These are phyloP conservation scores for Apiotrichum montevideense DNA, from an alignment of 1,284 basidiomycete genomes.

Conservation along the genomic window DNA sequence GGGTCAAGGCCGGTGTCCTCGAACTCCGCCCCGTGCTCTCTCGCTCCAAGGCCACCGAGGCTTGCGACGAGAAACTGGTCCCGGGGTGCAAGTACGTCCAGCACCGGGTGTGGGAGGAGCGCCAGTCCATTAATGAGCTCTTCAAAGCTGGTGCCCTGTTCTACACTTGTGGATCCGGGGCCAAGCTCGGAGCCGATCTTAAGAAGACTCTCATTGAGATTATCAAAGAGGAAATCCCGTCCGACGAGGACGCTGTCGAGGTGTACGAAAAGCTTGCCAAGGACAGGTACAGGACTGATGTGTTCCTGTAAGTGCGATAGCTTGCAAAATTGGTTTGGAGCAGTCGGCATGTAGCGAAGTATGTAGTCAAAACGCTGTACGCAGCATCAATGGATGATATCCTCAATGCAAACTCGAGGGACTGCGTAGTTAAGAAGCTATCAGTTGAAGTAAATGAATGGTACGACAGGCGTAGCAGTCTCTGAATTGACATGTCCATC, in stretches of 20 bases:
- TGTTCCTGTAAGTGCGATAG: conserved; percentile 3
- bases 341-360: too few relatives aligned
- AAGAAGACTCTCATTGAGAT: conserved; percentile 14
- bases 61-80: neutral
- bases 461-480: too few relatives aligned
- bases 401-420: too few relatives aligned
- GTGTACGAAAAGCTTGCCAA: conserved; percentile 1
- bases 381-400: too few relatives aligned
- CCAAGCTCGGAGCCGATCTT: conserved; percentile 10
- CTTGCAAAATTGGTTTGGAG: too few relatives aligned
- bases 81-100: conserved; percentile 9
- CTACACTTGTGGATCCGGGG: conserved; percentile 51
- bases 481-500: too few relatives aligned
- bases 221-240: neutral
- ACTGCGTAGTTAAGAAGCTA: too few relatives aligned
- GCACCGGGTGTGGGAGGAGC: conserved; percentile 52
- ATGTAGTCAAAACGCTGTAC: too few relatives aligned
- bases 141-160: conserved; percentile 50
- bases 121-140: conserved; percentile 40
- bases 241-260: neutral
- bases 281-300: conserved; percentile 8
- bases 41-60: conserved; percentile 13
- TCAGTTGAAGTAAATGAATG: too few relatives aligned
- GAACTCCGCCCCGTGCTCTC: conserved; percentile 55
- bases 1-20: conserved; percentile 50